Base-by-base conservation (phyloP, 2,329 filamentous ascomycete genomes). In the Calonectria leucothoes region DNA sequence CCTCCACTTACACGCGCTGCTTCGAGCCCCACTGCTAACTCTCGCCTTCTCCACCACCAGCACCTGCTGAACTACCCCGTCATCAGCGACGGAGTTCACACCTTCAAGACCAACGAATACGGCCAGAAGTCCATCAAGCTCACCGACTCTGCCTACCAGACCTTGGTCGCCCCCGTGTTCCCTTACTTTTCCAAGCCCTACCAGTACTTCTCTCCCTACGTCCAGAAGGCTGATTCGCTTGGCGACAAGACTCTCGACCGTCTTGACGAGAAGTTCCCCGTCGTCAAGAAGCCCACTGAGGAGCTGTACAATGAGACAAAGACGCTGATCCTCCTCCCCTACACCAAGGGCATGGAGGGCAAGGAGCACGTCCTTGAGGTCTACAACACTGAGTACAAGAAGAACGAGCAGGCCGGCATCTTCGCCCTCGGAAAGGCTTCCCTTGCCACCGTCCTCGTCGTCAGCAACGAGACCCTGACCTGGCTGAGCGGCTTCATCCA, bases 21-120 rank as follows among this genome's bases (percentile, higher is more conserved):
- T 35, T 29, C 14, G 29, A 25, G 25, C 45, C 45, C 20, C 51
- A 35, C 52, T 49, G 55, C 70, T 72, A 49, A 72, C 57, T 27
- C n/a, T 55, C n/a, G 5, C 29, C 14, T 42, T 79, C 51, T 42
- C 7, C 37, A 20, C 31, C n/a, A 23, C 55, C 55, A 98, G 95
- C 96, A 98, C 83, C 89, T 98, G 76, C 89, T 92, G 79, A 93
- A 93, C 77, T 98, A 98, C 86, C 96, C 96, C 49, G 86, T 97
- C 77, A 91, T 98, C 82, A 91, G 91, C 82, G 95, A 98, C 84
- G 88, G 92, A 81, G 91, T 98, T 85, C 87, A 91, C 74, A 92
- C 91, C 82, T 93, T 97, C 90, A 94, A 95, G 86, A 88, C 91
- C 82, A 95, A 96, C 86, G 93, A 94, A 65, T 93, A 94, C 82